Evolutionary conservation across 1,284 basidiomycete species (phyloP).

Genomic region (Boletus semigastroideus): DNA sequence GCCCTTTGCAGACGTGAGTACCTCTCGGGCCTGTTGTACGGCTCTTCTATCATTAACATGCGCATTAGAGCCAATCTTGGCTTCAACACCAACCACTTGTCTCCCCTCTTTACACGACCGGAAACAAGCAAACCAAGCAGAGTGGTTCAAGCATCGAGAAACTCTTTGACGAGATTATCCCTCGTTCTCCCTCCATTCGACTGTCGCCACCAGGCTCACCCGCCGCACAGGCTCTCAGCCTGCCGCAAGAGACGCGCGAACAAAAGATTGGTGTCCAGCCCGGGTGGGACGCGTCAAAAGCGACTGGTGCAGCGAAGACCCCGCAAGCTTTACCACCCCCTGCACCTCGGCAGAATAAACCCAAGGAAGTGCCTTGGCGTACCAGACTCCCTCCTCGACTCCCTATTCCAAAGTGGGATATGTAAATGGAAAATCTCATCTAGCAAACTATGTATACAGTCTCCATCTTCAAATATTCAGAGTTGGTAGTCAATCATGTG

Average conservation of each 20-base stretch:
- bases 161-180: constrained; percentile 17
- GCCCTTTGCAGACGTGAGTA: constrained; percentile 15
- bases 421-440: constrained; percentile 3
- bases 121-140: background rate
- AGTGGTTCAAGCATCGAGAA: constrained; percentile 15
- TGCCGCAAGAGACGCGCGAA: constrained; percentile 1
- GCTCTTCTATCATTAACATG: background rate
- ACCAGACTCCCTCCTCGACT: constrained; percentile 30
- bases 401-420: constrained; percentile 33
- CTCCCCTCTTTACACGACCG: constrained; percentile 1
- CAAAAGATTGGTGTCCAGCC: background rate
- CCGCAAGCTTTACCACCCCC: background rate
- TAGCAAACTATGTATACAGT: too few species aligned
- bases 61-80: constrained; percentile 6
- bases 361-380: constrained; percentile 22
- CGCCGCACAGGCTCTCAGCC: background rate
- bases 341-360: constrained; percentile 7
- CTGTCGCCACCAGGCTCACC: constrained; percentile 22
- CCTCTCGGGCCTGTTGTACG: background rate
- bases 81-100: constrained; percentile 19
- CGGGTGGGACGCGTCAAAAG: background rate
- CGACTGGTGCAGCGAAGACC: background rate
- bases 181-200: constrained; percentile 21
- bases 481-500: too few species aligned
- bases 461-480: too few species aligned